Evolutionary conservation across 148 eudicot species (phyloP).

Genomic region (Camellia japonica): DNA sequence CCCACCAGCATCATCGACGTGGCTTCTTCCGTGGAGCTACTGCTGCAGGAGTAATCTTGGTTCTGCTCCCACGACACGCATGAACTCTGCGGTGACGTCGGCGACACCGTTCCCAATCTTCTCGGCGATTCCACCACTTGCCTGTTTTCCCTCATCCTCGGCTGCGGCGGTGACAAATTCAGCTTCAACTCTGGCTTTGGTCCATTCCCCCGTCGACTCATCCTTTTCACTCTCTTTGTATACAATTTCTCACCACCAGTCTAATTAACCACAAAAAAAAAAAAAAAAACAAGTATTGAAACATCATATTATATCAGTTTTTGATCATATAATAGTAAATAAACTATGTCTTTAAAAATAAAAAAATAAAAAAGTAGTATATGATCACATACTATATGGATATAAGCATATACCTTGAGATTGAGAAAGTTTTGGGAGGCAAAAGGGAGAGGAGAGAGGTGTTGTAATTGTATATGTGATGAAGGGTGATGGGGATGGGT

Average conservation of each 20-base stretch:
- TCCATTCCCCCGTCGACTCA: slow-evolving; percentile 35
- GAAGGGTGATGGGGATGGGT: background rate
- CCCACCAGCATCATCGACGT: slow-evolving; percentile 70
- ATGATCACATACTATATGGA: background rate
- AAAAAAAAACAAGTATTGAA: background rate
- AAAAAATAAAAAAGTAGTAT: background rate
- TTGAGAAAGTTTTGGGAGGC: background rate
- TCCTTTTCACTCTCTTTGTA: slow-evolving; percentile 15
- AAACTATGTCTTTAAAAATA: background rate
- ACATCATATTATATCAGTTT: background rate
- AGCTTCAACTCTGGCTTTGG: slow-evolving; percentile 56
- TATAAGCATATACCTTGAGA: slow-evolving; percentile 18
- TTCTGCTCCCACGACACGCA: slow-evolving; percentile 56
- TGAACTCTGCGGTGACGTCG: slow-evolving; percentile 53
- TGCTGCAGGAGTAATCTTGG: slow-evolving; percentile 33
- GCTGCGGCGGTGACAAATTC: slow-evolving; percentile 53
- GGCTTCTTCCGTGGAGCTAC: slow-evolving; percentile 33
- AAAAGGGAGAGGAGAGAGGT: background rate
- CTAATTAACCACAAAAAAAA: background rate
- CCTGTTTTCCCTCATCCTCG: slow-evolving; percentile 8
- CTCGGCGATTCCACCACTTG: slow-evolving; percentile 33
- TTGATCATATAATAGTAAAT: background rate
- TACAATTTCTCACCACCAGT: background rate
- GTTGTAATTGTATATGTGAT: background rate
- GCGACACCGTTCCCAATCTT: slow-evolving; percentile 40